Conservation (phyloP, 164 flowering plant species). For the Stephania japonica region DNA sequence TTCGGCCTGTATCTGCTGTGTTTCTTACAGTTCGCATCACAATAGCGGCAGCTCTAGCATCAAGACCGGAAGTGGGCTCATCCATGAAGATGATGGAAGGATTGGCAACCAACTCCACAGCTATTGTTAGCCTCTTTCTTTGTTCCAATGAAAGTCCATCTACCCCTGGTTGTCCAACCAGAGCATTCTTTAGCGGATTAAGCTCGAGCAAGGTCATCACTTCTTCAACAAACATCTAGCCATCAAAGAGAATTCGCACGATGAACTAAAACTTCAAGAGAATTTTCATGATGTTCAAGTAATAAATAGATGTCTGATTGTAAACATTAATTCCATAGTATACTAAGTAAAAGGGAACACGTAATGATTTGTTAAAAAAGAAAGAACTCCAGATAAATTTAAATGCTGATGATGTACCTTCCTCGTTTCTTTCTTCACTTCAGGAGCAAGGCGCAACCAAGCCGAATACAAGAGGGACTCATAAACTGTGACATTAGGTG, state of each 20-base stretch:
- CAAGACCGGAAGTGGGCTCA: slow-evolving; percentile 69
- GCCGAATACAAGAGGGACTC: slow-evolving; percentile 3
- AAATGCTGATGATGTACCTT: neutral
- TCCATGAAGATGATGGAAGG: slow-evolving; percentile 74
- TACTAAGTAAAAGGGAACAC: neutral
- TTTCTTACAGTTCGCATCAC: slow-evolving; percentile 71
- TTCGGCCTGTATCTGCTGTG: slow-evolving; percentile 65
- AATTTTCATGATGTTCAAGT: neutral
- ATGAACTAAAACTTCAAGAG: neutral
- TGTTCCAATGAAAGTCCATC: slow-evolving; percentile 71
- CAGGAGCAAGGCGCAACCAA: neutral
- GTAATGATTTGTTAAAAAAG: neutral
- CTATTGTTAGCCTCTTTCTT: slow-evolving; percentile 63
- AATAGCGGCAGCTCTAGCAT: slow-evolving; percentile 71
- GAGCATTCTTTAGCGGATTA: slow-evolving; percentile 32
- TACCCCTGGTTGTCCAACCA: slow-evolving; percentile 65
- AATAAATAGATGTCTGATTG: neutral
- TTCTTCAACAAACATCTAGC: slow-evolving; percentile 54
- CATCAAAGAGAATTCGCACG: neutral
- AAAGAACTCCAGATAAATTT: neutral
- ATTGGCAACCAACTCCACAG: slow-evolving; percentile 67
- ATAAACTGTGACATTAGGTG: slow-evolving; percentile 3
- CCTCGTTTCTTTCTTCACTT: slow-evolving; percentile 2
- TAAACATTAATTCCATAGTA: too few relatives aligned
- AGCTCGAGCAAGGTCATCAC: slow-evolving; percentile 67